Evolutionary conservation across 495 filamentous ascomycete species (phyloP), one percentile per base, ranked within the genome.

Genomic region (Lophiostoma macrostomum): DNA sequence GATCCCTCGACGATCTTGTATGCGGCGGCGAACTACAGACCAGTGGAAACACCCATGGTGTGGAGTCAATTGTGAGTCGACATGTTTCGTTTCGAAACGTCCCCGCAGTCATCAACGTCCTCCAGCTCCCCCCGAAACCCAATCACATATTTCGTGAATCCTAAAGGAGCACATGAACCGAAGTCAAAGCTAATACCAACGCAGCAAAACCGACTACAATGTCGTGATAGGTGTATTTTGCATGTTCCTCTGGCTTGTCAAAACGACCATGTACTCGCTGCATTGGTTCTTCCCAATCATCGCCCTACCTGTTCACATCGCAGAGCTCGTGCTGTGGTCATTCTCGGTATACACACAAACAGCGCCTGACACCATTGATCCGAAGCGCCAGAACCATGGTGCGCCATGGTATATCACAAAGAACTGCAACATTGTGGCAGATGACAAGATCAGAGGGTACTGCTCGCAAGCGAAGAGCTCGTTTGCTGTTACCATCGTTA

Each of bases 341-440:
- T 74, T 82, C 23, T 83, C 82, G 61, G 73, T 86, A 54, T 77
- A 81, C 49, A 83, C 78, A 41, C 90, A 96, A 65, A 83, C 86
- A 27, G 86, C 86, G 10, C 80, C 84, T 28, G 90, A 96, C 65
- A 85, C 79, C 66, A 85, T 81, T 32, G 90, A 96, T 66, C 77
- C 84, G 6, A 60, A 74, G 3, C 81, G 86, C 53, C 82, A 79
- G 5, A 83, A 87, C 56, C 72, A 74, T 5, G 79, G 83, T 1
- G 73, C 88, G 3, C 80, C 82, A 11, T 96, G 90, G 90, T 95
- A 94, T 63, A 81, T 96, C 60, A 80, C 81, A 30, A 86, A 88
- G 64, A 78, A 75, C 56, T 96, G 90, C 68, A 76, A 65, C 36
- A 78, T 90, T 11, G 86, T 86, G 0, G 68, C 66, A 18, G 66